Base-by-base conservation (phyloP, 2,329 filamentous ascomycete genomes). In the Penicillium olsonii region DNA sequence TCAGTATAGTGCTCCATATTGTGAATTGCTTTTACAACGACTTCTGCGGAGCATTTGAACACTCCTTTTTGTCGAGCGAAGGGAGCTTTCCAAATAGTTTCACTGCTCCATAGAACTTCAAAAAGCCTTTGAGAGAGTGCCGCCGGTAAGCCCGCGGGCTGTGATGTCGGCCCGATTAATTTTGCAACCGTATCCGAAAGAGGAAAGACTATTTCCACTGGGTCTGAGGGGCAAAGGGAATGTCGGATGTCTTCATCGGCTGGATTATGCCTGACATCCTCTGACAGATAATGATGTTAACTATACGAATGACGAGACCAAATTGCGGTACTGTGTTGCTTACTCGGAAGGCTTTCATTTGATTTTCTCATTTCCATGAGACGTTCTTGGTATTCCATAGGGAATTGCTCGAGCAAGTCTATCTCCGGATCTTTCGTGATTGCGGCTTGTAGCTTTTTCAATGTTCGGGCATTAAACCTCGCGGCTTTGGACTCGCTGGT, bases 11-110 rank as follows among this genome's bases (percentile, higher is more conserved):
- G 53, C 14, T 56, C 46, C 39, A 56, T 24, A 24, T 52, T 50
- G 33, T 40, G 53, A 11, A 63, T 42, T 20, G 52, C 59, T 35
- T 64, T 64, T 5, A 63, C 44, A 39, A 62, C 39, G 34, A 63
- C 55, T 38, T 52, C 33, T 22, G 17, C 8, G 18, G 35, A 37
- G 39, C 52, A 60, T 37, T 55, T 62, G 24, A 60, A 56, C 15
- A 59, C 59, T 44, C 57, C 57, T 43, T 58, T 63, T 5, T 54
- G 50, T 10, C 46, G 44, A 43, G 60, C 14, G 27, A 55, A 63
- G 24, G 54, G 53, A 34, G 45, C 54, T 48, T 48, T 61, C 53
- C 57, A 64, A 43, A 64, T 8, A 15, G 57, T 41, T 37, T 62
- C 53, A 34, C 58, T 60, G 3, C 37, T 42, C 24, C 49, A 37